phyloP scores from a whole-genome alignment of 2,329 filamentous ascomycete genomes.

The Plenodomus lindquistii region DNA sequence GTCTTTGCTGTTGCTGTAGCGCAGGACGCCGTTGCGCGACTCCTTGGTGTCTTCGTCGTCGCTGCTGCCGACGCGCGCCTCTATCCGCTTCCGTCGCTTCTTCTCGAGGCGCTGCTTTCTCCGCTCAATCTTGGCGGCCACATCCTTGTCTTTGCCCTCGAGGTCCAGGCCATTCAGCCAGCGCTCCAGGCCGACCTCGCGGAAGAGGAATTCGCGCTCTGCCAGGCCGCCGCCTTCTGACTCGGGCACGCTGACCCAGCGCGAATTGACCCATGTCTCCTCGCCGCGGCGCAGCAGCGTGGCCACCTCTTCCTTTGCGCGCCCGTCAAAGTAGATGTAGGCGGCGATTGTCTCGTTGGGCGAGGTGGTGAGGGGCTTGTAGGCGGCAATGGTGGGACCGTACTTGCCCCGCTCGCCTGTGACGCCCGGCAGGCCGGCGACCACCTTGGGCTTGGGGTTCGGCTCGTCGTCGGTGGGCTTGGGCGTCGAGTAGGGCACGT shows the following conservation, averaged over 20 bases:
- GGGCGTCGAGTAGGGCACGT: slow-evolving; percentile 90
- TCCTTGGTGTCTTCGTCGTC: slow-evolving; percentile 50
- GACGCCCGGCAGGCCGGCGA: slow-evolving; percentile 68
- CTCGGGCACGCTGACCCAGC: slow-evolving; percentile 94
- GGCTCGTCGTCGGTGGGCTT: slow-evolving; percentile 77
- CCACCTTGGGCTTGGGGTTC: slow-evolving; percentile 78
- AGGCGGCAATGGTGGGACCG: slow-evolving; percentile 70
- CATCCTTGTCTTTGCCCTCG: slow-evolving; percentile 76
- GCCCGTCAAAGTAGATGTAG: slow-evolving; percentile 98
- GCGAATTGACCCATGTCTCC: slow-evolving; percentile 98
- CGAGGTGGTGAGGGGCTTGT: slow-evolving; percentile 88
- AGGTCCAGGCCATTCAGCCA: slow-evolving; percentile 97
- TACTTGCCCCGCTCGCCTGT: slow-evolving; percentile 57
- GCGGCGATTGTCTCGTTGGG: slow-evolving; percentile 97
- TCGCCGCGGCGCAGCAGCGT: slow-evolving; percentile 89
- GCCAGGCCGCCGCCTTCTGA: slow-evolving; percentile 91
- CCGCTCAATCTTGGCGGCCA: slow-evolving; percentile 75
- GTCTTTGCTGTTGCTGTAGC: slow-evolving; percentile 77
- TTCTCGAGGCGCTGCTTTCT: slow-evolving; percentile 74
- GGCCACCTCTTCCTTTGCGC: slow-evolving; percentile 94
- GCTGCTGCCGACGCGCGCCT: slow-evolving; percentile 51
- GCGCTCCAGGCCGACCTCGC: slow-evolving; percentile 91
- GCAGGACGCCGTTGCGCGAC: slow-evolving; percentile 63
- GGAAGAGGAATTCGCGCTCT: slow-evolving; percentile 95
- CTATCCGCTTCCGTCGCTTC: slow-evolving; percentile 77